A percentile compares a stretch with the other conserved stretches of the same genome.
Evolutionary conservation across 2,329 filamentous ascomycete genomes (phyloP).

Genomic region (Aquanectria penicillioides): DNA sequence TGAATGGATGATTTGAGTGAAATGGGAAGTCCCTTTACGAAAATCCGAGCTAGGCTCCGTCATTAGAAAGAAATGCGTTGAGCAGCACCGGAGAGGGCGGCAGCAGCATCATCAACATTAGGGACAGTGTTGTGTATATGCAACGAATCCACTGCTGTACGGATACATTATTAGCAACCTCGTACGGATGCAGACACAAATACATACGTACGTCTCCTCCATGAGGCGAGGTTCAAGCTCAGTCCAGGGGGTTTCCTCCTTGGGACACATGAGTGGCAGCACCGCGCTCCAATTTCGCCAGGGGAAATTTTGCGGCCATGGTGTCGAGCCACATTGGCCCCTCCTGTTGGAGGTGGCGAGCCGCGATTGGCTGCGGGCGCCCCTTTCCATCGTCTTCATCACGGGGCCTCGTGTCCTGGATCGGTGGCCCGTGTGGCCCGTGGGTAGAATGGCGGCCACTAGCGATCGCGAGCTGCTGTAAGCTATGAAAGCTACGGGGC

Average conservation of each 20-base stretch:
- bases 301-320: constrained; percentile 33
- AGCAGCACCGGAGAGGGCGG: too few relatives aligned
- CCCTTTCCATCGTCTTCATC: constrained; percentile 36
- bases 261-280: constrained; percentile 24
- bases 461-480: background rate
- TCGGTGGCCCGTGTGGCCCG: constrained; percentile 29
- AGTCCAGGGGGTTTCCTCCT: constrained; percentile 10
- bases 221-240: constrained; percentile 1
- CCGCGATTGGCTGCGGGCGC: constrained; percentile 31
- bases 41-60: too few relatives aligned
- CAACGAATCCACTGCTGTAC: too few relatives aligned
- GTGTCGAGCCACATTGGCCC: constrained; percentile 40
- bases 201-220: background rate
- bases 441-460: background rate
- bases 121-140: too few relatives aligned
- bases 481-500: background rate
- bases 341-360: too few relatives aligned
- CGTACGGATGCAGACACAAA: background rate
- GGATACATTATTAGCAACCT: too few relatives aligned
- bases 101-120: too few relatives aligned
- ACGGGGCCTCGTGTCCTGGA: constrained; percentile 40
- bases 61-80: too few relatives aligned
- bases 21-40: too few relatives aligned
- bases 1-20: too few relatives aligned
- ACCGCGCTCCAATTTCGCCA: constrained; percentile 36